phyloP scores from a whole-genome alignment of 345 rosid species.

The Gossypioides kirkii region DNA sequence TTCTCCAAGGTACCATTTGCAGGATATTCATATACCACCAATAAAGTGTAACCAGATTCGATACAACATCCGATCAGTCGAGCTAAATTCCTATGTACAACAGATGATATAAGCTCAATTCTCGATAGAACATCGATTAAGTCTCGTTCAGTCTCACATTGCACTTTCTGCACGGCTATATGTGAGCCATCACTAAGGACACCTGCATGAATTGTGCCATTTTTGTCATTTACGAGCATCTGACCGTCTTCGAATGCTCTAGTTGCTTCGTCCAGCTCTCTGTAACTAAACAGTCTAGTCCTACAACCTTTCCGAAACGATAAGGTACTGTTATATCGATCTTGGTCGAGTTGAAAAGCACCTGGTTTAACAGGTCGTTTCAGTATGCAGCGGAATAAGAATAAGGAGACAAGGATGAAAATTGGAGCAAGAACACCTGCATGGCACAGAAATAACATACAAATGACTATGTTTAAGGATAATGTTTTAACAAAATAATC shows the following conservation, averaged over 20 bases:
- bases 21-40: conserved; percentile 65
- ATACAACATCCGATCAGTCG: conserved; percentile 64
- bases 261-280: conserved; percentile 73
- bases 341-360: conserved; percentile 28
- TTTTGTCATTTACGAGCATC: conserved; percentile 39
- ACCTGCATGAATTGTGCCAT: conserved; percentile 53
- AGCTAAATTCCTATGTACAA: conserved; percentile 62
- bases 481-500: not conserved
- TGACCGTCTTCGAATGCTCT: conserved; percentile 52
- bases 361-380: conserved; percentile 41
- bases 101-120: conserved; percentile 52
- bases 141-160: conserved; percentile 48
- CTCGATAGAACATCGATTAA: conserved; percentile 50
- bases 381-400: conserved; percentile 46
- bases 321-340: conserved; percentile 36
- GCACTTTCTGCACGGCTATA: conserved; percentile 60
- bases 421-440: conserved; percentile 53
- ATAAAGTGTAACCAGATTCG: conserved; percentile 44
- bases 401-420: conserved; percentile 43
- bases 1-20: conserved; percentile 61
- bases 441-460: not conserved
- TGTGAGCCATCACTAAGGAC: conserved; percentile 58
- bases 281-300: conserved; percentile 55
- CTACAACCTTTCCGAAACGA: conserved; percentile 66
- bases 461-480: not conserved